Evolutionary conservation across 768 basidiomycete species (phyloP).

Genomic region (Royoungia palumana): DNA sequence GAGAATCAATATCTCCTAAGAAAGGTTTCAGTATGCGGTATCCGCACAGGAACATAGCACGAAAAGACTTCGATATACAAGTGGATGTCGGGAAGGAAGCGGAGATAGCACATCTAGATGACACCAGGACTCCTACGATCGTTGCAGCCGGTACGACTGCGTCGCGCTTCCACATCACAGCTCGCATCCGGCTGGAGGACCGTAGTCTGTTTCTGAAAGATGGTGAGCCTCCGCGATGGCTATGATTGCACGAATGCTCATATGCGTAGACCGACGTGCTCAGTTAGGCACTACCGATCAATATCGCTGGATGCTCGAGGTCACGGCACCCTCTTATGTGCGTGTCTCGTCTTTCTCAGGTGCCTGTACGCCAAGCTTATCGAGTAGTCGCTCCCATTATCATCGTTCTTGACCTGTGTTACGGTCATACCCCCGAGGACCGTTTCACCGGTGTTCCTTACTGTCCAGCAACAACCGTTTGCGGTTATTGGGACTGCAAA

Average conservation of each 20-base stretch:
- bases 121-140: neutral
- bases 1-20: neutral
- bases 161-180: conserved; percentile 46
- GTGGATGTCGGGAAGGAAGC: conserved; percentile 5
- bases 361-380: neutral
- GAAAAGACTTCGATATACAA: conserved; percentile 34
- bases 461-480: conserved; percentile 38
- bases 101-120: neutral
- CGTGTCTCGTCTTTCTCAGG: conserved; percentile 16
- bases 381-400: conserved; percentile 25
- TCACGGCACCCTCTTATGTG: conserved; percentile 48
- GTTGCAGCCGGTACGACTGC: conserved; percentile 18
- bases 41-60: conserved; percentile 40
- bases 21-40: conserved; percentile 38
- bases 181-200: conserved; percentile 42
- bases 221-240: conserved; percentile 26
- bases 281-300: conserved; percentile 28
- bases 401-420: conserved; percentile 35
- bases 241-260: conserved; percentile 6
- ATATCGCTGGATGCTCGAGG: conserved; percentile 46
- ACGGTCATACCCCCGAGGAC: conserved; percentile 38
- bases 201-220: conserved; percentile 43
- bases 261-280: conserved; percentile 32
- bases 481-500: conserved; percentile 40
- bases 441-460: conserved; percentile 31